Evolutionary conservation across 805 yeast genomes (phyloP).

Genomic region (Wickerhamomyces subpelliculosus): DNA sequence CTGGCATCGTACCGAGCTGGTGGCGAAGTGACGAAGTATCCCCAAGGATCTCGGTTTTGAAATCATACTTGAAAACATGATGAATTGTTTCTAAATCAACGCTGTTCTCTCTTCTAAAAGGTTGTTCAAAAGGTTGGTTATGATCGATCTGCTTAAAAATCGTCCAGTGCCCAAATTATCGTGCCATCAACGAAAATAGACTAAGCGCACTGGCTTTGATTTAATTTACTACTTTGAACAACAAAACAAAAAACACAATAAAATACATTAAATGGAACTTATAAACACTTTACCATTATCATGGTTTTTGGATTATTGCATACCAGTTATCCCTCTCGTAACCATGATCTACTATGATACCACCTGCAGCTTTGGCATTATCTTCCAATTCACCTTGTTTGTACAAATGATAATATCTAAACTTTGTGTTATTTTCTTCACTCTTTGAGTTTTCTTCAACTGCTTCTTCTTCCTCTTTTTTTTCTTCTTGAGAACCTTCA

Average conservation of each 20-base stretch:
- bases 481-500: slow-evolving; percentile 2
- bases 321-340: slow-evolving; percentile 47
- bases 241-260: too few relatives aligned
- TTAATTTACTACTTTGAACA: too few relatives aligned
- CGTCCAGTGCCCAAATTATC: not conserved
- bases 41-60: not conserved
- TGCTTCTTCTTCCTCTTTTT: slow-evolving; percentile 6
- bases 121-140: too few relatives aligned
- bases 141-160: not conserved
- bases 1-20: not conserved
- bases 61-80: not conserved
- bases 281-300: too few relatives aligned
- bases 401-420: slow-evolving; percentile 86
- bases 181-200: not conserved
- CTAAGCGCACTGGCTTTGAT: too few relatives aligned
- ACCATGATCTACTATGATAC: slow-evolving; percentile 57
- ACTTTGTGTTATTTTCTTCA: slow-evolving; percentile 43
- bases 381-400: slow-evolving; percentile 73
- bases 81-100: not conserved
- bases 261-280: too few relatives aligned
- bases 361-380: slow-evolving; percentile 70
- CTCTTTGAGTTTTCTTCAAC: slow-evolving; percentile 8
- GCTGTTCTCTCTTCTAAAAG: too few relatives aligned
- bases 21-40: not conserved
- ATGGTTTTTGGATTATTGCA: not conserved